Evolutionary conservation across 2,329 filamentous ascomycete species (phyloP).

Genomic region (Scytalidium lignicola): DNA sequence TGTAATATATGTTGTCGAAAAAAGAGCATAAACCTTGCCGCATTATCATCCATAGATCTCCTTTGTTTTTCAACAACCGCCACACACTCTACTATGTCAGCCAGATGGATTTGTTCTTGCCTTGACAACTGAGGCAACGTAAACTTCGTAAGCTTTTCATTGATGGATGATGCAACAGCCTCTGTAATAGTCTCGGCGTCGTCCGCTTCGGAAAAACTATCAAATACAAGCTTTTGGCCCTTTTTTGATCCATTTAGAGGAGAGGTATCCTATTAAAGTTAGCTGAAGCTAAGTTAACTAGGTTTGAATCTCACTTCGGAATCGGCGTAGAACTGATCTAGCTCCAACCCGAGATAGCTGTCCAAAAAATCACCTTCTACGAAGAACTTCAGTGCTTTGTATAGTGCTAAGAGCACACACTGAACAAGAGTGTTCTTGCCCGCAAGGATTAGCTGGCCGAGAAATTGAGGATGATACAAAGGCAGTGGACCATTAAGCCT

Average conservation of each 20-base stretch:
- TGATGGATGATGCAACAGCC: constrained; percentile 62
- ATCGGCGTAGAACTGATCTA: constrained; percentile 52
- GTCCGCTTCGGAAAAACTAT: constrained; percentile 42
- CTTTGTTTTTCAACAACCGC: constrained; percentile 81
- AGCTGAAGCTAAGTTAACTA: constrained; percentile 3
- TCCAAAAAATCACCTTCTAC: constrained; percentile 77
- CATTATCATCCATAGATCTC: constrained; percentile 86
- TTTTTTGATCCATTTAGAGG: constrained; percentile 14
- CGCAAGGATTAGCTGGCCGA: constrained; percentile 79
- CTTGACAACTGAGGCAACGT: constrained; percentile 76
- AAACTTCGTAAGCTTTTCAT: constrained; percentile 69
- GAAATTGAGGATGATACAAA: constrained; percentile 85
- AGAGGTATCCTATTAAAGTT: constrained; percentile 13
- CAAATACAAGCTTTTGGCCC: constrained; percentile 38
- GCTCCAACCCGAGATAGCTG: constrained; percentile 63
- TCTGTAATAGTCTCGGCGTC: constrained; percentile 66
- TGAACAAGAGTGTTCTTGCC: constrained; percentile 72
- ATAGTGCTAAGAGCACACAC: constrained; percentile 64
- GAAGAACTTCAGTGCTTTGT: constrained; percentile 76
- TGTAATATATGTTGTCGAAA: constrained; percentile 76
- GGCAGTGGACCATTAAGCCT: constrained; percentile 83
- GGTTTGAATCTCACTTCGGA: constrained; percentile 18
- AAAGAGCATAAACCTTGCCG: constrained; percentile 80
- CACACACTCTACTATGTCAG: constrained; percentile 79
- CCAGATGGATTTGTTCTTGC: constrained; percentile 79